Base-by-base conservation (phyloP, 1,284 basidiomycete genomes). In the Pascua sp. region DNA sequence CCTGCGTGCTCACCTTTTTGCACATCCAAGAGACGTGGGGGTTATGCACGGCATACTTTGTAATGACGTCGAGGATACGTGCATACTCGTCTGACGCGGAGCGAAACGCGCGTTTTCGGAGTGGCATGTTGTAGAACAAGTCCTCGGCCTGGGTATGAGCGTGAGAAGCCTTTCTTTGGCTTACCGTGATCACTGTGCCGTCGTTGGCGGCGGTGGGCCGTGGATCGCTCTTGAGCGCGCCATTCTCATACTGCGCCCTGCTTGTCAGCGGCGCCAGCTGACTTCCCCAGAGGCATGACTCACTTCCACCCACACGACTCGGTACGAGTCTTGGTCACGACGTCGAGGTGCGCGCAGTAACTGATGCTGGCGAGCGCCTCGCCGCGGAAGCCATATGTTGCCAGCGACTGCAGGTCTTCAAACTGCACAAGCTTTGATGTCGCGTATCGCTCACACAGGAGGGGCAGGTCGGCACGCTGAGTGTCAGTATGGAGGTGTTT, bases 351-450 rank as follows among this genome's bases (percentile, higher is more conserved):
- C 2, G 93, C 87, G 51, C 97, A 91, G 77, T 96, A 93, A 37
- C 92, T 95, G 60, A 99, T 93, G 42, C 92, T 96, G 0, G 96
- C 96, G 18, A 98, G 80, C 0, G 96, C 96, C 77, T 99, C 96
- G 38, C 96, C 96, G 55, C 96, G 85, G 74, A 99, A 99, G 1
- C 96, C 96, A 76, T 97, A 98, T 0, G 96, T 98, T 4, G 84
- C 82, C 48, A 99, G 82, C n/a, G 80, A 82, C 43, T 86, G 85
- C 47, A 99, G 77, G 72, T 99, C 96, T 11, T 89, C 86, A 70
- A 94, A 98, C 0, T 84, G 83, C 0, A 85, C 82, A 11, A 99
- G 80, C 72, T 98, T 98, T 4, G 92, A 96, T 0, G 96, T 99
- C 11, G 96, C 95, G 72, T 97, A 98, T 11, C 96, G 82, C 73